Conservation (phyloP, 1,284 basidiomycete species). For the Dichomitus squalens region DNA sequence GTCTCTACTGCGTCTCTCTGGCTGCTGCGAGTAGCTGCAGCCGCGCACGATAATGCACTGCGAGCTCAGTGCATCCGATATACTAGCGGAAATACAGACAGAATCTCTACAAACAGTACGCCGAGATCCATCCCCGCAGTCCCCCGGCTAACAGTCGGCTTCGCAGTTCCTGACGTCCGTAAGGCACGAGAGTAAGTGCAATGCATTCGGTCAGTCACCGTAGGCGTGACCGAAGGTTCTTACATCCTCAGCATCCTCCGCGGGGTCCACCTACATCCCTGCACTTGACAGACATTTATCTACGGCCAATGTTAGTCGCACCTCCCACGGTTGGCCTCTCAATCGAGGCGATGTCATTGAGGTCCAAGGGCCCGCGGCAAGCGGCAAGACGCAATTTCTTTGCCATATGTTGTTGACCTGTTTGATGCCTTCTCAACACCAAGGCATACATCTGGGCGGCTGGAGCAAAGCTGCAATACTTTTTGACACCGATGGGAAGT, state of each 20-base stretch:
- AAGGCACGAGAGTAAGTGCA: slow-evolving; percentile 32
- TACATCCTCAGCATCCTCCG: slow-evolving; percentile 21
- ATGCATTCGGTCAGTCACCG: background rate
- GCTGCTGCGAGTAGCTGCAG: background rate
- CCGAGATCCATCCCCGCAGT: background rate
- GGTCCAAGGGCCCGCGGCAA: slow-evolving; percentile 71
- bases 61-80: slow-evolving; percentile 15
- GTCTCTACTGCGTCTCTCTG: too few relatives aligned
- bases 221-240: background rate
- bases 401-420: slow-evolving; percentile 66
- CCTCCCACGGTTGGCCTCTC: slow-evolving; percentile 34
- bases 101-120: slow-evolving; percentile 53
- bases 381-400: slow-evolving; percentile 76
- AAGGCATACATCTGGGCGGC: slow-evolving; percentile 44
- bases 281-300: slow-evolving; percentile 37
- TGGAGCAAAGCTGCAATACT: slow-evolving; percentile 66
- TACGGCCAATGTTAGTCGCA: slow-evolving; percentile 8
- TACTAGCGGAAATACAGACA: slow-evolving; percentile 31
- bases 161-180: slow-evolving; percentile 41
- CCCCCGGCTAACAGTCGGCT: slow-evolving; percentile 1
- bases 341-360: slow-evolving; percentile 66
- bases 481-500: slow-evolving; percentile 69
- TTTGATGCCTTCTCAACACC: slow-evolving; percentile 48
- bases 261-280: slow-evolving; percentile 34
- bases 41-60: slow-evolving; percentile 4